Base-by-base conservation (phyloP, 1,284 basidiomycete species). In the Pholiota adiposa region DNA sequence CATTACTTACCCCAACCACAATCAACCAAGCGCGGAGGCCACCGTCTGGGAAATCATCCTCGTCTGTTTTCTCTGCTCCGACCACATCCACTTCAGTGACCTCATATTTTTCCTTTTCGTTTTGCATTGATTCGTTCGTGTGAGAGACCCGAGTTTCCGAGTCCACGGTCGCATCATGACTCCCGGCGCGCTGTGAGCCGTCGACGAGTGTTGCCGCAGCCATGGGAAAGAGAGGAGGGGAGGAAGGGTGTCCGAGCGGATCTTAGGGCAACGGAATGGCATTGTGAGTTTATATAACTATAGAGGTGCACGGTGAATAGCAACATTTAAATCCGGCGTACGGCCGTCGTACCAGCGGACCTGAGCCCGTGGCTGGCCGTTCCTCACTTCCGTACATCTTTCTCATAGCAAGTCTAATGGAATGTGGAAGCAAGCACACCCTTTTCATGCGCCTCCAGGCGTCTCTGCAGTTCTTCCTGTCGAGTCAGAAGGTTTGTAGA, bases 21-120 rank as follows among this genome's bases (percentile, higher is more conserved):
- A 84, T 76, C 4, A 80, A 68, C 84, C 84, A 86, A 1, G 84
- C 84, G 62, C 76, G 75, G 41, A 78, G 65, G 1, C 84, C 84
- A 27, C 83, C 84, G 66, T 86, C 84, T 1, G 72, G 72, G 55
- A 65, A 72, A 49, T 68, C 68, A 11, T 65, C 65, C 4, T 65
- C 65, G 16, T 27, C 25, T 7, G 14, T 43, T 19, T 16, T 23
- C 43, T 36, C 52, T 41, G 25, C 36, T 25, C 43, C 38, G 43
- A 19, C 36, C n/a, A 57, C 49, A 19, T 43, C 43, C 11, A 54
- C 56, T 48, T 58, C 59, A 29, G 59, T 51, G 16, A 48, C 58
- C 11, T 56, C 38, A 23, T 63, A 62, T 41, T 65, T 62, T 54
- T 67, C 63, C 54, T 66, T 62, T 54, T 67, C 63, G 40, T 66